Base-by-base conservation (phyloP, 2,329 filamentous ascomycete species). In the Balansia obtecta region DNA sequence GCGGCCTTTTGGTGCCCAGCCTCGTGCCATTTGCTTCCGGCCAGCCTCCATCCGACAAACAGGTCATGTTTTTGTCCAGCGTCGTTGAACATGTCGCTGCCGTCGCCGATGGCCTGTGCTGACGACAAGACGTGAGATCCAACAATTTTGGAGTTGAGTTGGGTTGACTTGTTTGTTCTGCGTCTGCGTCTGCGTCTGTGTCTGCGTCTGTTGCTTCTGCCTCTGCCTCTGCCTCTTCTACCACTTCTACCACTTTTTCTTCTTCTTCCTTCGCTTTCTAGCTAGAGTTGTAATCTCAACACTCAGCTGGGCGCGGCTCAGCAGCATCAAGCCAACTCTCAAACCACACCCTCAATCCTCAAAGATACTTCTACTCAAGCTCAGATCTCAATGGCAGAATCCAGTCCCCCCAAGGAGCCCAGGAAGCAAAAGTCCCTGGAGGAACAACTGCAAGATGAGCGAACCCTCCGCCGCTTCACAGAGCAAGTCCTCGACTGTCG, bases 401-500 rank as follows among this genome's bases (percentile, higher is more conserved):
- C 33, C 39, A 38, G 5, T n/a, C 15, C 40, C 2, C 32, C n/a
- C 15, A 18, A 40, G 32, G 27, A 40, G n/a, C 2, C 45, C 18
- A 30, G 16, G 44, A 37, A 39, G 15, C 50, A 30, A 34, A 40
- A 57, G 22, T 46, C 38, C 9, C 55, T 63, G 32, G 57, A 65
- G 45, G 52, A 55, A 16, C 61, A 57, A 46, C 53, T 68, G 30
- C 55, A 56, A 16, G 59, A 65, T 46, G 64, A 68, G 48, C 57
- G 59, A 40, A 57, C 59, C 49, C 54, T 68, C n/a, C 63, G 65
- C 40, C 59, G 55, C 22, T 68, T 64, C 53, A 66, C 65, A 5
- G 65, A 68, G 46, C 56, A 60, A 11, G 65, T 68, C n/a, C 49
- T 68, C 41, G 66, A 68, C 47, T 61, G 58, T 18, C 62, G 65